Evolutionary conservation across 2,329 filamentous ascomycete genomes (phyloP).

Genomic region (Achaetomium macrosporum): DNA sequence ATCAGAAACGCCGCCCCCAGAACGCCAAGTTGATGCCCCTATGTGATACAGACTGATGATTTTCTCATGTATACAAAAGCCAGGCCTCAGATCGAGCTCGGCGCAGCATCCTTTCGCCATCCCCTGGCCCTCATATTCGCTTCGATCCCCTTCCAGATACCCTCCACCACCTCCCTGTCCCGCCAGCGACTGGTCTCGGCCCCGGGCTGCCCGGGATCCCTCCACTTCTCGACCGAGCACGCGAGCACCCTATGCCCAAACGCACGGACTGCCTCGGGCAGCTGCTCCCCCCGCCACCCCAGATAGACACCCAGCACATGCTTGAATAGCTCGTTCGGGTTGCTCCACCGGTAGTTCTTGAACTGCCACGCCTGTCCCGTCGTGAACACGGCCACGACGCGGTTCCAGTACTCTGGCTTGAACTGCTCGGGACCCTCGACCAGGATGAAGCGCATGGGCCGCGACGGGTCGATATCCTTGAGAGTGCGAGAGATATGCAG

Average conservation of each 20-base stretch:
- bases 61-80: neutral
- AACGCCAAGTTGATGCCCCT: conserved; percentile 11
- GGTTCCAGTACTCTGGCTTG: conserved; percentile 96
- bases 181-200: conserved; percentile 62
- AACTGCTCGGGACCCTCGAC: conserved; percentile 92
- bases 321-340: conserved; percentile 80
- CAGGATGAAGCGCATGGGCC: conserved; percentile 86
- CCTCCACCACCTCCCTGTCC: conserved; percentile 87
- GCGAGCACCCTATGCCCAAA: conserved; percentile 83
- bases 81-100: conserved; percentile 39
- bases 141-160: conserved; percentile 87
- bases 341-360: conserved; percentile 94
- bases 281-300: conserved; percentile 80
- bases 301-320: conserved; percentile 85
- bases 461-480: conserved; percentile 61
- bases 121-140: conserved; percentile 78
- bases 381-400: conserved; percentile 93
- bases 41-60: conserved; percentile 1
- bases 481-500: conserved; percentile 77
- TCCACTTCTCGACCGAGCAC: conserved; percentile 81
- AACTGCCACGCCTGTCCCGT: conserved; percentile 98
- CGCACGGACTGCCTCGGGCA: conserved; percentile 69
- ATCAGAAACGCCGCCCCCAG: neutral
- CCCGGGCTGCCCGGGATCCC: conserved; percentile 40
- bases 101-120: conserved; percentile 69